Base-by-base conservation (phyloP, 805 yeast genomes). In the Lipomyces sp. region DNA sequence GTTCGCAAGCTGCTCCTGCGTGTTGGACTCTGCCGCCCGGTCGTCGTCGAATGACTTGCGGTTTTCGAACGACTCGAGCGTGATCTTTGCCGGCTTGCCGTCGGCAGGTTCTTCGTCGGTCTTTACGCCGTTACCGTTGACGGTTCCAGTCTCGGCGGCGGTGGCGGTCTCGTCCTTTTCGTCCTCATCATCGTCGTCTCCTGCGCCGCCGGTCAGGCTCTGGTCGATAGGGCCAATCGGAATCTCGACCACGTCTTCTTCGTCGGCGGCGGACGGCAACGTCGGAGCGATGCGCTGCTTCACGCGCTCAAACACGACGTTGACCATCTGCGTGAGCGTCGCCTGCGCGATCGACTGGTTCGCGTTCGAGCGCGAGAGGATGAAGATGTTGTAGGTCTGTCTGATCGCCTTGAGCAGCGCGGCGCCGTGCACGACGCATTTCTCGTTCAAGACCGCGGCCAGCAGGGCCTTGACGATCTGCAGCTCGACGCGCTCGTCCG, bases 271-370 rank as follows among this genome's bases (percentile, higher is more conserved):
- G 5, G 26, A 10, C 21, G 39, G 24, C 6, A 5, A 18, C n/a
- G 19, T 14, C 1, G 23, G 21, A 8, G 6, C 16, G 11, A 70
- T 58, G 32, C 70, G 65, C 39, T 64, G 68, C 47, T 74, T 76
- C 37, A 81, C 79, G 56, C 93, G 79, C 55, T 86, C 95, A 70
- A 88, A 93, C 10, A 90, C 83, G 7, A 86, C 82, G 48, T 82
- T 82, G 21, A 93, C 87, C 62, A 91, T 84, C 70, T 93, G 99
- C 2, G 95, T 86, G 58, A 93, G 74, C 6, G 93, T 84, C 1
- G 96, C 98, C 71, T 95, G 98, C 0, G 98, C 98, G 53, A 90
- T 82, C 1, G 89, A 86, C 69, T 93, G 98, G 65, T 89, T 91
- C 23, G 85, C 74, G 2, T 91, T 81, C 18, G 84, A 81, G 53